Base-by-base conservation (phyloP, 2,329 filamentous ascomycete species). In the Pyricularia grisea region DNA sequence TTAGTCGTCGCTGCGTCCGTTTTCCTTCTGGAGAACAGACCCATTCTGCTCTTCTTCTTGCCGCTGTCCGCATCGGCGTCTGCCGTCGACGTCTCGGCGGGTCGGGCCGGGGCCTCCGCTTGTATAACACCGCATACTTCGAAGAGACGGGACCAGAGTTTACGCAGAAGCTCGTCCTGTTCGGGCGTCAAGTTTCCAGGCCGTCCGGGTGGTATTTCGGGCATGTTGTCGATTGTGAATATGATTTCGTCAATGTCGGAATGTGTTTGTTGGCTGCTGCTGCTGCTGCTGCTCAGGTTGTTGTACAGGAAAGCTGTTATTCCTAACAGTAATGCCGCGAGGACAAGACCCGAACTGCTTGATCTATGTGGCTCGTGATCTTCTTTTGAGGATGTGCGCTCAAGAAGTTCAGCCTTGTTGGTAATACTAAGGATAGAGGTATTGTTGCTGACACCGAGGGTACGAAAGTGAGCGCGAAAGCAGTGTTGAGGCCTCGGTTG, bases 171-270 rank as follows among this genome's bases (percentile, higher is more conserved):
- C 72, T 87, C 86, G 75, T 97, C 92, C 80, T 99, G 89, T 71
- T 97, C 94, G 3, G 88, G 79, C n/a, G 94, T 97, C 70, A 99
- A 84, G 73, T 92, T 97, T 70, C 92, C 93, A 68, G 93, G 87
- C 71, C 93, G 89, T 68, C 95, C 95, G 55, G 90, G 86, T 64
- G 85, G 85, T 27, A 76, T 71, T 73, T 84, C 78, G 33, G 75
- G 14, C 66, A 67, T 67, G 25, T 9, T 58, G 66, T 67, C 66
- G 27, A 11, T 11, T 27, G 42, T 23, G 66, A 31, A 60, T n/a
- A 30, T 6, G 20, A 60, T 55, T 17, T 23, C 42, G 42, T 27
- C 33, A 27, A 23, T 3, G 4, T 67, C 66, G 4, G 25, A 25
- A 12, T 67, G 31, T 20, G 36, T 50, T 42, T 60, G 36, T 31